A percentile compares a stretch with the other conserved stretches of the same genome.
Evolutionary conservation across 306 rosid genomes (phyloP).

Genomic region (Hippophae tibetana): DNA sequence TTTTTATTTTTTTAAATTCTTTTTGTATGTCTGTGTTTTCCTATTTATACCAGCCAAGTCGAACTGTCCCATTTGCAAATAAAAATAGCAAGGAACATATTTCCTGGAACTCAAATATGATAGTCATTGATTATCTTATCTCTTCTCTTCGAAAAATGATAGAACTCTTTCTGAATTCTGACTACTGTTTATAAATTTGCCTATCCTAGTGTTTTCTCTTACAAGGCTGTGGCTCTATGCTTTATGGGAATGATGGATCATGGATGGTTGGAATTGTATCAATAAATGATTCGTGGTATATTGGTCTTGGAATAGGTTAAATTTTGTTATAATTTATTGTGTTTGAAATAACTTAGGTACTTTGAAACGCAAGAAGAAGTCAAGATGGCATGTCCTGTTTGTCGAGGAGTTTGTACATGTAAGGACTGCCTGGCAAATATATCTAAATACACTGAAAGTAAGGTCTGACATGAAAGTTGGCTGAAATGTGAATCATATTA

Average conservation of each 20-base stretch:
- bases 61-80: no score
- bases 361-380: constrained; percentile 79
- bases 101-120: no score
- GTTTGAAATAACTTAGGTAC: constrained; percentile 36
- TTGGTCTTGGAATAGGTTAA: not conserved
- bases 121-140: no score
- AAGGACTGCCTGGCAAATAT: constrained; percentile 67
- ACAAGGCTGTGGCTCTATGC: constrained; percentile 8
- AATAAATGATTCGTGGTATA: not conserved
- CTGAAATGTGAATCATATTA: constrained; percentile 16
- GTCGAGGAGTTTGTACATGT: constrained; percentile 83
- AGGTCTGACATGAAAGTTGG: constrained; percentile 74
- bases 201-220: constrained; percentile 3
- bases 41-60: no score
- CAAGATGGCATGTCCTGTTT: constrained; percentile 85
- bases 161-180: not conserved
- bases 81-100: no score
- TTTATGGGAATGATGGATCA: constrained; percentile 7
- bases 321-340: constrained; percentile 13
- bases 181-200: not conserved
- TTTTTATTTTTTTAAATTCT: no score
- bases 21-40: no score
- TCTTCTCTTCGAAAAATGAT: no score
- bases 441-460: constrained; percentile 67
- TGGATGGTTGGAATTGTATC: constrained; percentile 3